Percentiles rank a stretch among this genome's conserved stretches.
Conservation (phyloP, 1,139 yeast species). For the Hansenula lynferdii region DNA sequence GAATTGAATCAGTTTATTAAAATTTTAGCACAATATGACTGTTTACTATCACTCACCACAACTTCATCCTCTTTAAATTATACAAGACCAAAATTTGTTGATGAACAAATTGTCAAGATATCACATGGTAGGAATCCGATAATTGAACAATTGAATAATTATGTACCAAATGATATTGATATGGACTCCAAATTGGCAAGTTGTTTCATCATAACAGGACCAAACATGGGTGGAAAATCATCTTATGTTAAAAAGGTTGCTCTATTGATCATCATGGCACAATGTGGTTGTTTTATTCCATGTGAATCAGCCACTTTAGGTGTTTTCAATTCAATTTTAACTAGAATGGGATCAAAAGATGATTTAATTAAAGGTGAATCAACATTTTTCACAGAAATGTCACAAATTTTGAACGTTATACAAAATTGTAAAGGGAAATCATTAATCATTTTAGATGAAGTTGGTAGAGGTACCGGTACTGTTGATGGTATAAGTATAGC, state of each 20-base stretch:
- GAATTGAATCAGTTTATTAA: conserved; percentile 45
- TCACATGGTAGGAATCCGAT: conserved; percentile 75
- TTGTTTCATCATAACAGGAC: conserved; percentile 58
- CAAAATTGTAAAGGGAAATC: conserved; percentile 29
- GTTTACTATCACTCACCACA: conserved; percentile 66
- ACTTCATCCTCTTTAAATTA: conserved; percentile 50
- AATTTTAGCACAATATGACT: conserved; percentile 62
- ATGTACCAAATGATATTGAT: conserved; percentile 66
- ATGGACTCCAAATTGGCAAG: conserved; percentile 43
- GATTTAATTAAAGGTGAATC: conserved; percentile 36
- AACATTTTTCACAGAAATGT: conserved; percentile 47
- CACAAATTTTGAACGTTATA: conserved; percentile 39
- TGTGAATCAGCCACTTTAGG: conserved; percentile 40
- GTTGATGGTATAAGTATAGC: conserved; percentile 89
- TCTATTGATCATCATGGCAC: conserved; percentile 40
- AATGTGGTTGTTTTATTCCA: conserved; percentile 47
- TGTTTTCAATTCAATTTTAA: conserved; percentile 35
- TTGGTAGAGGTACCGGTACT: conserved; percentile 72
- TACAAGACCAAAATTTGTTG: conserved; percentile 52
- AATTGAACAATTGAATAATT: conserved; percentile 51
- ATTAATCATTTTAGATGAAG: conserved; percentile 43
- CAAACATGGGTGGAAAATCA: conserved; percentile 57
- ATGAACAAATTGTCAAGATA: conserved; percentile 41
- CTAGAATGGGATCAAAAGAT: conserved; percentile 44
- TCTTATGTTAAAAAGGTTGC: conserved; percentile 45